Conservation (phyloP, 2,329 filamentous ascomycete genomes). For the Fusarium sp. region DNA sequence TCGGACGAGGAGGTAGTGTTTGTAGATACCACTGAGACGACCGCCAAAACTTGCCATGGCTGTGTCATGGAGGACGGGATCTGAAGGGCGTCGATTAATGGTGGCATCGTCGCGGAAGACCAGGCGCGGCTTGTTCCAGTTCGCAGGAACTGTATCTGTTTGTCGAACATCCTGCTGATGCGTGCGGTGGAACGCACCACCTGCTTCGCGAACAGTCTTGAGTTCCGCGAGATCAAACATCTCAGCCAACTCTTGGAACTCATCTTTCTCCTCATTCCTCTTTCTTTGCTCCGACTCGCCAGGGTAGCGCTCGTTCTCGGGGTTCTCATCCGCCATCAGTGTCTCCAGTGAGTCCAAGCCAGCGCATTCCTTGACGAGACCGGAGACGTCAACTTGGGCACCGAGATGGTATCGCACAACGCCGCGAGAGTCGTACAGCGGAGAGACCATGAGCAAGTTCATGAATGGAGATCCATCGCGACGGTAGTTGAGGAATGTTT, state of each 20-base stretch:
- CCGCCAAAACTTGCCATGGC: constrained; percentile 29
- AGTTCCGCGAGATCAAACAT: constrained; percentile 76
- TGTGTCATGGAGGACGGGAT: constrained; percentile 33
- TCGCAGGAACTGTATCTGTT: constrained; percentile 50
- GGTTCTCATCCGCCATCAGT: constrained; percentile 50
- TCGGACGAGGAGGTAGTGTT: constrained; percentile 71
- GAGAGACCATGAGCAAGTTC: constrained; percentile 80
- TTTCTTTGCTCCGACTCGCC: constrained; percentile 14
- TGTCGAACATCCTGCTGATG: constrained; percentile 49
- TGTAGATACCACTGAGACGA: constrained; percentile 50
- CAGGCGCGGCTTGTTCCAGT: constrained; percentile 54
- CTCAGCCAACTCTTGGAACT: constrained; percentile 73
- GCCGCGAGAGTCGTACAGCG: constrained; percentile 74
- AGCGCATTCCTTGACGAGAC: constrained; percentile 71
- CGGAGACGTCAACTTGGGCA: constrained; percentile 76
- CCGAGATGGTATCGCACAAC: constrained; percentile 74
- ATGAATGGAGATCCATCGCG: constrained; percentile 82
- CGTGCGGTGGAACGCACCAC: constrained; percentile 68
- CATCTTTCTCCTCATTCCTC: constrained; percentile 53
- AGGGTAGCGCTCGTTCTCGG: constrained; percentile 39
- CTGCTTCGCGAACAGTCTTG: constrained; percentile 69
- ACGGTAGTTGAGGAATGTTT: constrained; percentile 80
- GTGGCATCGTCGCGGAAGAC: constrained; percentile 51
- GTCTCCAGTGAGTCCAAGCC: constrained; percentile 70
- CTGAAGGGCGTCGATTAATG: constrained; percentile 29